phyloP scores from a whole-genome alignment of 345 rosid species.

The Brassica carinata region DNA sequence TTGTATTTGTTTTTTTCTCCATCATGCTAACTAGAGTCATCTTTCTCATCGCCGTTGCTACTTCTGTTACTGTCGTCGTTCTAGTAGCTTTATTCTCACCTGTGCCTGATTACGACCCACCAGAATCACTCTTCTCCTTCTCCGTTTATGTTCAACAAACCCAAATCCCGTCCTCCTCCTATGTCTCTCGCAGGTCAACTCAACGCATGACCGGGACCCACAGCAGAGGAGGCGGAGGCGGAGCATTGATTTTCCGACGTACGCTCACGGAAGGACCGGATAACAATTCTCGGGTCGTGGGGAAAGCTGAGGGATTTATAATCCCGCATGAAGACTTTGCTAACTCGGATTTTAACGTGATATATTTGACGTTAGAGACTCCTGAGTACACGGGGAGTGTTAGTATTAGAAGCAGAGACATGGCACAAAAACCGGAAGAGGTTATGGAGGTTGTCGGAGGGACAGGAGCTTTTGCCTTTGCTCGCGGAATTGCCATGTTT shows the following conservation, averaged over 20 bases:
- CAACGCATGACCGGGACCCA: conserved; percentile 13
- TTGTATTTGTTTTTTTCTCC: conserved; percentile 5
- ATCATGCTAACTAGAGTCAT: conserved; percentile 66
- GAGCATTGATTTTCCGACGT: conserved; percentile 68
- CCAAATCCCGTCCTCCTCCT: conserved; percentile 24
- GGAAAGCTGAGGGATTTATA: conserved; percentile 81
- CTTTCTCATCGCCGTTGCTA: conserved; percentile 53
- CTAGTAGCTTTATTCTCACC: conserved; percentile 67
- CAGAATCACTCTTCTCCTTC: conserved; percentile 57
- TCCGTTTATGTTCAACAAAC: conserved; percentile 78
- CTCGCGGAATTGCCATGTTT: conserved; percentile 71
- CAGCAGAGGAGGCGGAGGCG: conserved; percentile 5
- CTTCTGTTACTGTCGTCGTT: conserved; percentile 55
- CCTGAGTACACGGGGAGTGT: conserved; percentile 63
- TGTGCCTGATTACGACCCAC: conserved; percentile 36
- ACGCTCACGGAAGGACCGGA: conserved; percentile 67
- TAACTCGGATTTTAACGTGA: conserved; percentile 61
- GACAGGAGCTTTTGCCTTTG: conserved; percentile 80
- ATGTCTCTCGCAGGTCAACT: conserved; percentile 22
- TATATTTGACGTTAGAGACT: conserved; percentile 67
- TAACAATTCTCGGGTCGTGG: conserved; percentile 65
- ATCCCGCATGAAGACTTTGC: conserved; percentile 66
- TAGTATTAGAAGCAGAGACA: conserved; percentile 56
- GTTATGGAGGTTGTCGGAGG: conserved; percentile 75
- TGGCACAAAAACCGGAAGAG: conserved; percentile 44